Evolutionary conservation across 768 basidiomycete genomes (phyloP).

Genomic region (Leccinum barrowsii): DNA sequence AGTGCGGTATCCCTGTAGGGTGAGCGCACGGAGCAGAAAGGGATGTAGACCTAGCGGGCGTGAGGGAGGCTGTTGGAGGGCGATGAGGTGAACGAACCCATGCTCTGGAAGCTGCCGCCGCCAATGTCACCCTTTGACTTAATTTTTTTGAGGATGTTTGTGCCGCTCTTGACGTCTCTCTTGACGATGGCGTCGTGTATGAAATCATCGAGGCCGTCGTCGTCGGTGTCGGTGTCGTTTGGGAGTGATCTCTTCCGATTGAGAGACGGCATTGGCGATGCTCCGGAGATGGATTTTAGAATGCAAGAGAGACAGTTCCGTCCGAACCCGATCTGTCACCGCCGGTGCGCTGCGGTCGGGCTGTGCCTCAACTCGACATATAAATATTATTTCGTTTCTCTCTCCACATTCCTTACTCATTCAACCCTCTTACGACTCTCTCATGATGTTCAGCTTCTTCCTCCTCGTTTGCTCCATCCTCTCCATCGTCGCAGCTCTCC

Average conservation of each 20-base stretch:
- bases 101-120: conserved; percentile 94
- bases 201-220: conserved; percentile 48
- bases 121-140: conserved; percentile 82
- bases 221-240: conserved; percentile 4
- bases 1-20: conserved; percentile 88
- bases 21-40: conserved; percentile 76
- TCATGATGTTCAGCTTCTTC: conserved; percentile 16
- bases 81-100: conserved; percentile 56
- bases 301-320: no score
- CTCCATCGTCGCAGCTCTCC: conserved; percentile 30
- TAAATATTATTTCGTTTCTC: neutral
- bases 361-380: neutral
- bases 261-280: conserved; percentile 26
- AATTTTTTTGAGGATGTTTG: conserved; percentile 69
- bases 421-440: conserved; percentile 17
- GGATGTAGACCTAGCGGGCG: conserved; percentile 68
- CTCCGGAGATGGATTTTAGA: conserved; percentile 8
- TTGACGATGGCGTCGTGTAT: neutral
- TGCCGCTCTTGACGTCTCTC: conserved; percentile 65
- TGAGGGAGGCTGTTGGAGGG: neutral
- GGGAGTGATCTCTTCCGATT: conserved; percentile 30
- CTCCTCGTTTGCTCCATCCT: conserved; percentile 20
- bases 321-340: conserved; percentile 2
- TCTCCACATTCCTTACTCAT: no score
- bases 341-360: neutral